Conservation (phyloP, 192 early-diverging fungal species). For the Backusella morwellensis region DNA sequence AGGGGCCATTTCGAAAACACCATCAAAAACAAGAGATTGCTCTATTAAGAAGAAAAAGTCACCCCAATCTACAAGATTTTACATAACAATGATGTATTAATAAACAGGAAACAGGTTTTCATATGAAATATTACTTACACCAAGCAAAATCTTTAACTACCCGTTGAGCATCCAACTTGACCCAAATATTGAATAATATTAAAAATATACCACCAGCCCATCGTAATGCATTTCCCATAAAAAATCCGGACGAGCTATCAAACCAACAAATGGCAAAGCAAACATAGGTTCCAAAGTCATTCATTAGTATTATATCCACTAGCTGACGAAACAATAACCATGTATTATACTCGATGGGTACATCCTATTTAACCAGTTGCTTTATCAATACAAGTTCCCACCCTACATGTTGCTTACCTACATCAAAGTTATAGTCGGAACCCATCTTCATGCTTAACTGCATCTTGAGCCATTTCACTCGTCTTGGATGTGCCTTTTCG, state of each 20-base stretch:
- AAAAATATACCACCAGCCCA: conserved; percentile 76
- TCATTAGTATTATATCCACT: conserved; percentile 91
- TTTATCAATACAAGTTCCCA: neutral
- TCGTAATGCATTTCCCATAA: conserved; percentile 65
- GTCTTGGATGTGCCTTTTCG: conserved; percentile 44
- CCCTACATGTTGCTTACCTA: conserved; percentile 20
- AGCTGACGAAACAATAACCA: conserved; percentile 94
- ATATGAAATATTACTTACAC: conserved; percentile 61
- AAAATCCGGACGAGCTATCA: conserved; percentile 57
- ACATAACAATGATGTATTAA: neutral
- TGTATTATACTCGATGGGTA: conserved; percentile 91
- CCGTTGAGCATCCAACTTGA: conserved; percentile 91
- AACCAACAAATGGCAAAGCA: conserved; percentile 81
- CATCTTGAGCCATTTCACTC: conserved; percentile 56
- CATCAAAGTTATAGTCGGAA: conserved; percentile 73
- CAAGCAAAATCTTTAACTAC: conserved; percentile 96
- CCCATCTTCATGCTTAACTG: conserved; percentile 79
- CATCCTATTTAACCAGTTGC: conserved; percentile 29
- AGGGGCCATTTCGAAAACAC: conserved; percentile 94
- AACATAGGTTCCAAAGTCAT: conserved; percentile 85
- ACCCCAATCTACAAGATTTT: conserved; percentile 78
- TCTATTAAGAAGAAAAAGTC: conserved; percentile 96
- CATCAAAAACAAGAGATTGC: conserved; percentile 84
- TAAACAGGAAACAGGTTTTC: neutral
- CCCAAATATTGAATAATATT: conserved; percentile 91